A percentile compares a stretch with the other conserved stretches of the same genome.
Evolutionary conservation across 805 yeast genomes (phyloP).

Genomic region (Yamadazyma nakazawae): DNA sequence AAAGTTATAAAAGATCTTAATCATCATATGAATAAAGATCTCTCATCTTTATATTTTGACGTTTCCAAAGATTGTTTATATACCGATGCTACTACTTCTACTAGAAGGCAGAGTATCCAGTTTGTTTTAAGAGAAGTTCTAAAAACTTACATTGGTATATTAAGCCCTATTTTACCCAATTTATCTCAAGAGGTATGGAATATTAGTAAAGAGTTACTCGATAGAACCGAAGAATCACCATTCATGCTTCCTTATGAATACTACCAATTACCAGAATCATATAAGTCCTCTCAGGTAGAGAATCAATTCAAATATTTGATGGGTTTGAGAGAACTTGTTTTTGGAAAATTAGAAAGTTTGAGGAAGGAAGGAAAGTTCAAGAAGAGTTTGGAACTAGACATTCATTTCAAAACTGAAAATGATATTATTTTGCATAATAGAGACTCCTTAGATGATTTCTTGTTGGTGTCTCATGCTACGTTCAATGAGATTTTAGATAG

Average conservation of each 20-base stretch:
- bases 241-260: constrained; percentile 45
- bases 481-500: constrained; percentile 19
- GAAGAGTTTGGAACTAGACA: constrained; percentile 58
- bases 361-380: constrained; percentile 50
- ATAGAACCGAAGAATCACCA: constrained; percentile 37
- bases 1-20: constrained; percentile 65
- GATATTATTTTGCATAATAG: constrained; percentile 15
- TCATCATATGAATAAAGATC: constrained; percentile 66
- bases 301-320: constrained; percentile 46
- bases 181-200: constrained; percentile 89
- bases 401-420: constrained; percentile 25
- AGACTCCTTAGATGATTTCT: constrained; percentile 38
- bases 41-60: constrained; percentile 85
- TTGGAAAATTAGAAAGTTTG: constrained; percentile 53
- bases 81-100: constrained; percentile 52
- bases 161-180: constrained; percentile 81
- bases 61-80: constrained; percentile 82
- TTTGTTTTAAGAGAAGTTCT: constrained; percentile 63
- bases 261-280: constrained; percentile 29
- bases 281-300: constrained; percentile 33
- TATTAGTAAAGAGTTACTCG: constrained; percentile 36
- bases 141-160: constrained; percentile 56
- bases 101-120: constrained; percentile 57
- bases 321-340: constrained; percentile 46
- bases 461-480: constrained; percentile 62